Evolutionary conservation across 495 filamentous ascomycete species (phyloP).

Genomic region (Sporormia fimetaria): DNA sequence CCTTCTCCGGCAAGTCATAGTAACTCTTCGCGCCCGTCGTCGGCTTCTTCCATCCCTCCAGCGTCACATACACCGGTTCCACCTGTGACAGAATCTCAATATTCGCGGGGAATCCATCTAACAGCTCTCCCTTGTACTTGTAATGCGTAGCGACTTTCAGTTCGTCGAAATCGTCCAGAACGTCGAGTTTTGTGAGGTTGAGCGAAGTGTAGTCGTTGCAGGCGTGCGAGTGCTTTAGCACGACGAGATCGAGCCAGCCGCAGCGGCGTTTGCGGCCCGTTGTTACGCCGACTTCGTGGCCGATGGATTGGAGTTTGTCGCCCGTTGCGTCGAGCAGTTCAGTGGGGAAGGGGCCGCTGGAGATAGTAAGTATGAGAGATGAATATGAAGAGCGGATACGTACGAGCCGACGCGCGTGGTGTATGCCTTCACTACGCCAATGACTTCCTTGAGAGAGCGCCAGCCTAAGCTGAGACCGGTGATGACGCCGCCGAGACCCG

Average conservation of each 20-base stretch:
- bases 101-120: slow-evolving; percentile 57
- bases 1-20: slow-evolving; percentile 62
- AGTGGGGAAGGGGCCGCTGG: slow-evolving; percentile 73
- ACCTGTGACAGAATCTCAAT: slow-evolving; percentile 48
- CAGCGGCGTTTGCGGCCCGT: slow-evolving; percentile 76
- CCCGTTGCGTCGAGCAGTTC: slow-evolving; percentile 43
- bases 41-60: slow-evolving; percentile 66
- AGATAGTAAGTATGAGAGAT: slow-evolving; percentile 38
- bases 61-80: slow-evolving; percentile 56
- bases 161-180: slow-evolving; percentile 71
- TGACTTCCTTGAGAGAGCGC: slow-evolving; percentile 45
- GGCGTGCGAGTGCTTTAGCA: slow-evolving; percentile 55
- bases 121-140: slow-evolving; percentile 38
- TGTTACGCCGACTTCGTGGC: slow-evolving; percentile 65
- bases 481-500: slow-evolving; percentile 57
- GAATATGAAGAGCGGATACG: background rate
- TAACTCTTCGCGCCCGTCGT: slow-evolving; percentile 52
- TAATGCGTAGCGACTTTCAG: slow-evolving; percentile 73
- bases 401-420: slow-evolving; percentile 37
- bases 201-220: slow-evolving; percentile 40
- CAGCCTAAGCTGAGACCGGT: slow-evolving; percentile 45
- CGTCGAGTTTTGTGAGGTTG: slow-evolving; percentile 83
- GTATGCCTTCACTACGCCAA: slow-evolving; percentile 82
- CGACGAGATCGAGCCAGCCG: slow-evolving; percentile 83
- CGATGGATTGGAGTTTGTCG: slow-evolving; percentile 51